Evolutionary conservation across 202 grass and related monocot species (phyloP).

Genomic region (Schoenoplectus tabernaemontani): DNA sequence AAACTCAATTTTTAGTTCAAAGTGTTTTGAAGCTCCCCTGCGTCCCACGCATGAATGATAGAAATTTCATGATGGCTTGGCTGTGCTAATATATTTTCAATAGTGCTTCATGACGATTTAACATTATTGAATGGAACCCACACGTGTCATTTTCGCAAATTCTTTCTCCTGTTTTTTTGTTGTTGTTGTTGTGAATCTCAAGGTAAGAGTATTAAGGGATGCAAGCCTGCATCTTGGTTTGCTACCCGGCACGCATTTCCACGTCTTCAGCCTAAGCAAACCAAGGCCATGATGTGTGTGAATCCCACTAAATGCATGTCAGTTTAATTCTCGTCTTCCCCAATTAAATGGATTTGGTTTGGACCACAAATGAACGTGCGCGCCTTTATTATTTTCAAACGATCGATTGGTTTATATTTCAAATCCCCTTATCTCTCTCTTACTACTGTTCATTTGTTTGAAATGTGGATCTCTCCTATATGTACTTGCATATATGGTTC

Average conservation of each 20-base stretch:
- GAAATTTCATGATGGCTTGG: too few relatives aligned
- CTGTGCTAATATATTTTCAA: too few relatives aligned
- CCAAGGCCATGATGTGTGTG: conserved; percentile 23
- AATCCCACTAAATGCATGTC: conserved; percentile 17
- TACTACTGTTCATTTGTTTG: too few relatives aligned
- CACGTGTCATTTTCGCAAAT: conserved; percentile 3
- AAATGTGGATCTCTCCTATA: too few relatives aligned
- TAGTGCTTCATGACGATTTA: too few relatives aligned
- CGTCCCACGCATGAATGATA: too few relatives aligned
- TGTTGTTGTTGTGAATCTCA: conserved; percentile 32
- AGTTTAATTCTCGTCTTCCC: conserved; percentile 3
- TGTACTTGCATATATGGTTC: too few relatives aligned
- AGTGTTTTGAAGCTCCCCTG: too few relatives aligned
- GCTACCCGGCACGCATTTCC: conserved; percentile 40
- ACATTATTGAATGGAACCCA: conserved; percentile 14
- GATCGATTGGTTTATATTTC: neutral
- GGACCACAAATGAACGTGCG: conserved; percentile 16
- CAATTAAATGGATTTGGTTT: conserved; percentile 20
- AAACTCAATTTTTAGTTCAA: too few relatives aligned
- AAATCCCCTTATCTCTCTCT: neutral
- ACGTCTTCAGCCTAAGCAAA: neutral
- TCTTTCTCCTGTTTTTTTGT: neutral
- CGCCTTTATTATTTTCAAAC: conserved; percentile 13
- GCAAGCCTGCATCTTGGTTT: conserved; percentile 37
- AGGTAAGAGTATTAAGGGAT: too few relatives aligned